phyloP scores from a whole-genome alignment of 345 rosid genomes.

The Excoecaria agallocha region DNA sequence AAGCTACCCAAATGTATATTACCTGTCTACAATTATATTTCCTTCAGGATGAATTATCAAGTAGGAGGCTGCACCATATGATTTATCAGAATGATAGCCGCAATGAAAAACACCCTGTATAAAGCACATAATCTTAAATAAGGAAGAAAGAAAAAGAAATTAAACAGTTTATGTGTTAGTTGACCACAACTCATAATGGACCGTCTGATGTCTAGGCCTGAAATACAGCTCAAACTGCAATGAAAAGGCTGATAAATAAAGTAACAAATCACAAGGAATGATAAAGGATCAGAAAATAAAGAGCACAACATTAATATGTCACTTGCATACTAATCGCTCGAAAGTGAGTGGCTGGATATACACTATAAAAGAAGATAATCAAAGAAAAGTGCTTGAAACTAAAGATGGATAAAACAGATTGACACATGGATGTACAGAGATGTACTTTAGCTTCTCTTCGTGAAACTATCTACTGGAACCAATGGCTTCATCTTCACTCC shows the following conservation, averaged over 20 bases:
- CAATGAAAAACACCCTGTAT: constrained; percentile 62
- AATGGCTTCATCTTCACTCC: too few species aligned
- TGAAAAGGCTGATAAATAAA: background rate
- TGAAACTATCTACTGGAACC: too few species aligned
- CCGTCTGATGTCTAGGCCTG: background rate
- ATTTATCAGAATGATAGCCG: constrained; percentile 65
- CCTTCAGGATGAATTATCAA: constrained; percentile 55
- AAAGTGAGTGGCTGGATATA: too few species aligned
- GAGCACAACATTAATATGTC: too few species aligned
- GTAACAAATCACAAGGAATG: too few species aligned
- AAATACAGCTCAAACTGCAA: background rate
- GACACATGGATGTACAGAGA: too few species aligned
- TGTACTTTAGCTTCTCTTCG: too few species aligned
- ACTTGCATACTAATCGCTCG: too few species aligned
- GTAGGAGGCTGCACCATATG: constrained; percentile 60
- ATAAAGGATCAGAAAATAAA: too few species aligned
- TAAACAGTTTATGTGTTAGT: background rate
- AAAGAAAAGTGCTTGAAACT: too few species aligned
- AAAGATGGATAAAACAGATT: too few species aligned
- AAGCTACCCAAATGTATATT: constrained; percentile 3
- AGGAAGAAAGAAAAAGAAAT: background rate
- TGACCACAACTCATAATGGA: background rate
- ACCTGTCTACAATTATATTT: constrained; percentile 65
- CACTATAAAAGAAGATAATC: too few species aligned
- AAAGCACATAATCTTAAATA: background rate